Base-by-base conservation (phyloP, 805 yeast species). In the Blastobotrys muscicola region DNA sequence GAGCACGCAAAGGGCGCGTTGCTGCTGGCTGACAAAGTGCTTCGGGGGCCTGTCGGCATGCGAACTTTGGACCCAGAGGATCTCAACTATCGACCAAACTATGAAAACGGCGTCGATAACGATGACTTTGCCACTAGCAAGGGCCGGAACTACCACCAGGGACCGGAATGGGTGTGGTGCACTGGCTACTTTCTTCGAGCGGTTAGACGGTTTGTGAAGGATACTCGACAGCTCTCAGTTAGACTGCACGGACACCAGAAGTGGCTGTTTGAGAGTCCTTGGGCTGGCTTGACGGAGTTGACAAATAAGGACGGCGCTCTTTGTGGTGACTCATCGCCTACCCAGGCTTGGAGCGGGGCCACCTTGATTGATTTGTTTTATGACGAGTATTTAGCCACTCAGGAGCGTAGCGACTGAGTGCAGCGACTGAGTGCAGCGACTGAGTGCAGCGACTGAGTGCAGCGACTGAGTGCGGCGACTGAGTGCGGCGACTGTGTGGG, bases 131-230 rank as follows among this genome's bases (percentile, higher is more conserved):
- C 94, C 0, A 87, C 97, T 0, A 72, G 97, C 2, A 86, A 87
- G 64, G 98, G 98, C 29, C 75, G 97, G 55, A 92, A 92, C 65
- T 90, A 90, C 61, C 98, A 90, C 62, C 97, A 90, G 65, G 98
- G 98, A 1, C 98, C 98, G 2, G 98, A 92, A 60, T 90, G 98
- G 98, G 83, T 85, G 30, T 90, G 97, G 97, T 75, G 79, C 46
- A 71, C 73, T 20, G 98, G 98, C 2, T 87, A 78, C 61, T 90
- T 86, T 58, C 64, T 92, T 51, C 74, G 97, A 50, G 95, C 97
- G 0, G 78, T 70, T 54, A 66, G 75, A 33, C 60, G 66, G 38
- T 76, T 82, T 57, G 65, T 70, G 2, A 74, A 72, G 39, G 60
- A 82, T 15, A 72, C 75, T 53, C 80, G 78, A 48, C 72, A 74